phyloP scores from a whole-genome alignment of 176 grass and related monocot genomes.

The Oryza longistaminata region DNA sequence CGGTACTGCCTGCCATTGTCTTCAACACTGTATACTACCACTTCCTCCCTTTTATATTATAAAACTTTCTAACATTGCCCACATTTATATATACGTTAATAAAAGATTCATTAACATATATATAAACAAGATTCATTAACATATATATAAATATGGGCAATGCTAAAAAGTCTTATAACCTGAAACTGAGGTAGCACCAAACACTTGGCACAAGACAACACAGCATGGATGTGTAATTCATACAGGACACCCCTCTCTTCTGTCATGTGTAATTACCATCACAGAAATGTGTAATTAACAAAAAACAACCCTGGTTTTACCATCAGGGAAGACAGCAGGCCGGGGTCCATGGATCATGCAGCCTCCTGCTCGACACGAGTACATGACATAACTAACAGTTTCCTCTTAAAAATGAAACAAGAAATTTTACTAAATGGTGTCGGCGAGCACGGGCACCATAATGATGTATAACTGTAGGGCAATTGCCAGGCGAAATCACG shows the following conservation, averaged over 20 bases:
- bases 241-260: neutral
- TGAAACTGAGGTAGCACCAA: no score
- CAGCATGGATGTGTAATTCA: no score
- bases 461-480: neutral
- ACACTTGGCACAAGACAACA: no score
- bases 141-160: no score
- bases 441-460: conserved; percentile 2
- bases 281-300: neutral
- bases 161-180: no score
- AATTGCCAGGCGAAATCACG: neutral
- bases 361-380: neutral
- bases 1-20: no score
- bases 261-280: neutral
- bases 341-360: neutral
- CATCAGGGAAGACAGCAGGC: neutral
- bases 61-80: no score
- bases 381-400: neutral
- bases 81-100: no score
- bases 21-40: no score
- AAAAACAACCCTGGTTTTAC: neutral
- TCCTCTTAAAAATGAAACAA: neutral
- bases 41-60: no score
- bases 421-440: conserved; percentile 1
- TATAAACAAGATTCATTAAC: no score
- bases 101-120: no score